Evolutionary conservation across 257 asterid species (phyloP).

Genomic region (Solanum pennellii): DNA sequence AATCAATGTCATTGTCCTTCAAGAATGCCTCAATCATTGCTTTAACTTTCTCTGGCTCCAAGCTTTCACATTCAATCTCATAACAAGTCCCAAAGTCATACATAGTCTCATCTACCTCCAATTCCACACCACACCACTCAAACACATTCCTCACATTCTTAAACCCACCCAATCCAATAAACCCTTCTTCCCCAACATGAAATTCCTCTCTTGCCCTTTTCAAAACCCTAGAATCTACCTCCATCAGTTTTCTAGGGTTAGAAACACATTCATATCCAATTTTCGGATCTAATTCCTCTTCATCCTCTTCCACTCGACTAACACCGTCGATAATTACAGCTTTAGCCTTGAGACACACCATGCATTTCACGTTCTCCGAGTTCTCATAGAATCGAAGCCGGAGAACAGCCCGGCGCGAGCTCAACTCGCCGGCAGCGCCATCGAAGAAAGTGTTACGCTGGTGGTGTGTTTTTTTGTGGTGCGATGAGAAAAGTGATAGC

Average conservation of each 20-base stretch:
- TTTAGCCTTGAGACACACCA: conserved; percentile 67
- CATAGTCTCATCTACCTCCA: conserved; percentile 80
- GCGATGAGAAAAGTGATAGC: conserved; percentile 43
- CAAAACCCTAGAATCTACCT: conserved; percentile 55
- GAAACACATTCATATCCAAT: conserved; percentile 49
- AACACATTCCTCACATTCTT: conserved; percentile 68
- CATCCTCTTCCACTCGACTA: conserved; percentile 88
- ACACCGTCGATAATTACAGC: conserved; percentile 67
- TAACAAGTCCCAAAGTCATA: conserved; percentile 80
- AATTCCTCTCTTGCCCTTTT: conserved; percentile 67
- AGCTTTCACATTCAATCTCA: conserved; percentile 88
- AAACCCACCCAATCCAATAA: conserved; percentile 75
- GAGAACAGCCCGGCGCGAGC: conserved; percentile 53
- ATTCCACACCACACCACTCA: conserved; percentile 66
- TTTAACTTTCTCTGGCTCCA: conserved; percentile 74
- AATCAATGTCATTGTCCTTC: conserved; percentile 60
- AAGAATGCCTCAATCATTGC: conserved; percentile 53
- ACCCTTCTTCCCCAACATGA: conserved; percentile 36
- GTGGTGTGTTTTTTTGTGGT: conserved; percentile 49
- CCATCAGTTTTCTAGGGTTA: conserved; percentile 33
- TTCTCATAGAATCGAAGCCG: conserved; percentile 86
- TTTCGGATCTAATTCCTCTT: conserved; percentile 61
- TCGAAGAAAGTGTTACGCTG: conserved; percentile 85
- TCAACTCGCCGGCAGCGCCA: conserved; percentile 52
- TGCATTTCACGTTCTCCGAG: conserved; percentile 39